Base-by-base conservation (phyloP, 192 early-diverging fungal genomes). In the Linnemannia zychae region DNA sequence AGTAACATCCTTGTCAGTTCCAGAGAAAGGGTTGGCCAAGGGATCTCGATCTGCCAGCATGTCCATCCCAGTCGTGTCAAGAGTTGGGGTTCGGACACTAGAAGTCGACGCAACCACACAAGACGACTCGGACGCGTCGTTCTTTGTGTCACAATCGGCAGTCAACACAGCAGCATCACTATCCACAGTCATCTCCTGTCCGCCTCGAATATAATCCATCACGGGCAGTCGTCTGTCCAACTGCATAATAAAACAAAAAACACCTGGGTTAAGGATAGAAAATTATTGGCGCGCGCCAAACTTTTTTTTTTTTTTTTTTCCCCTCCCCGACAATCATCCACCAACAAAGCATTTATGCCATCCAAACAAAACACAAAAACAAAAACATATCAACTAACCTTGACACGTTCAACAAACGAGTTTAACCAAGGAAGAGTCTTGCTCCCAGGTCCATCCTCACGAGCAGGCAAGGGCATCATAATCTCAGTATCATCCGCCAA, bases 401-500 rank as follows among this genome's bases (percentile, higher is more conserved):
- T 63, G 28, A 63, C 57, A 63, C 57, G 57, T 31, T 63, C 57
- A 63, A 63, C 57, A 63, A 63, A 63, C 28, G 69, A 44, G 7
- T 24, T 46, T 4, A 71, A 71, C 69, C 69, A 71, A 0, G 69
- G 40, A 11, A 71, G 4, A 28, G 69, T 24, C 69, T 49, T 37
- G 33, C 28, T 46, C 13, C n/a, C 11, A 3, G 57, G 57, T 63
- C 57, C 24, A 6, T 48, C 15, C 44, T 71, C 69, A 28, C 69
- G 46, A 38, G 16, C 46, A 28, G 46, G 69, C 4, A 48, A 15
- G 15, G 50, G 48, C 49, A 77, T 77, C 76, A 77, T 67, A 15
- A 70, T 57, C 31, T 77, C 67, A 1, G 67, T 70, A 70, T 77
- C 76, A 16, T 69, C 67, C 6, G 71, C 70, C 34, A 79, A 16